Conservation (phyloP, 1,139 yeast species). For the Protomyces lactucae-debilis region DNA sequence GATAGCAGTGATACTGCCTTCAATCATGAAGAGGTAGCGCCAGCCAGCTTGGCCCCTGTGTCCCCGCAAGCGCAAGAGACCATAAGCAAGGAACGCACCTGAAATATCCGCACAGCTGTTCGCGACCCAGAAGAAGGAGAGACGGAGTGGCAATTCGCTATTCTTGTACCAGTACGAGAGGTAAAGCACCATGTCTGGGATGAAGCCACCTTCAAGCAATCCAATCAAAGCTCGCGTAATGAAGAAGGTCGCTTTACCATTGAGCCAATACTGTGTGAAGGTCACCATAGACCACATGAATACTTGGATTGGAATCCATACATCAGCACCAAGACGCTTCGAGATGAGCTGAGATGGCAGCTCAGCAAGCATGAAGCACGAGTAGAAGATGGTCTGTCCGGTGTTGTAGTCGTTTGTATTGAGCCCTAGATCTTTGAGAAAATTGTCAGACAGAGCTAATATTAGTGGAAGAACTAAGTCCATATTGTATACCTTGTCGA, state of each 20-base stretch:
- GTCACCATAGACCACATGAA: constrained; percentile 51
- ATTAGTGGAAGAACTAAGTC: too few relatives aligned
- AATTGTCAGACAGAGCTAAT: constrained; percentile 46
- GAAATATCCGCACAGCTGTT: constrained; percentile 36
- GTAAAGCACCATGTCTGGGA: constrained; percentile 54
- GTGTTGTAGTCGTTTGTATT: constrained; percentile 49
- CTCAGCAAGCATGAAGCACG: constrained; percentile 48
- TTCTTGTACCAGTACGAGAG: constrained; percentile 40
- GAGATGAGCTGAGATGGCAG: constrained; percentile 53
- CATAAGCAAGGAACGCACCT: constrained; percentile 46
- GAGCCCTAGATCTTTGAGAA: constrained; percentile 46
- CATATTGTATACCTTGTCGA: constrained; percentile 36
- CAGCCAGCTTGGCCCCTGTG: constrained; percentile 45
- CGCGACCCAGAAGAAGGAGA: constrained; percentile 48
- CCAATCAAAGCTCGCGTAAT: constrained; percentile 35
- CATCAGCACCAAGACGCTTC: constrained; percentile 52
- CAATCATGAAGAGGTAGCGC: constrained; percentile 58
- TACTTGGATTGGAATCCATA: constrained; percentile 53
- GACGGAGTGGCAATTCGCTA: constrained; percentile 41
- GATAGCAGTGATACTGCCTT: constrained; percentile 50
- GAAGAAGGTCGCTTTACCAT: constrained; percentile 42
- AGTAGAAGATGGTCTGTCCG: constrained; percentile 47
- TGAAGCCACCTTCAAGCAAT: constrained; percentile 22
- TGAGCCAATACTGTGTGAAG: constrained; percentile 45
- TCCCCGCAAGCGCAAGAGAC: constrained; percentile 46